Base-by-base conservation (phyloP, 345 rosid species). In the Sonneratia caseolaris region DNA sequence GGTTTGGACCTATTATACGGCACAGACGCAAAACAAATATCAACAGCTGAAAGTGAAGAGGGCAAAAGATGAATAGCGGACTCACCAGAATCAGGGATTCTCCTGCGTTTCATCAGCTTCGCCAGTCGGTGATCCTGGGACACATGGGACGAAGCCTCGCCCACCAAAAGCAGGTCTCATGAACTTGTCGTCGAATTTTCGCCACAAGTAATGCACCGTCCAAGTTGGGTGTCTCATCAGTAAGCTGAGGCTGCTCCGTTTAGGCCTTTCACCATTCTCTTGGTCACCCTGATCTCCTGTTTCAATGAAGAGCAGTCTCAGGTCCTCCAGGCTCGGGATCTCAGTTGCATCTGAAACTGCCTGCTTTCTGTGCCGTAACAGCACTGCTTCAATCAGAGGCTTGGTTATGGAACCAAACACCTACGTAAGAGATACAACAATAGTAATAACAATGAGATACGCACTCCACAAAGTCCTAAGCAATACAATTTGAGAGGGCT, bases 361-460 rank as follows among this genome's bases (percentile, higher is more conserved):
- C 27, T 73, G 76, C 68, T 81, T 87, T 66, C 76, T 64, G n/a
- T 84, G 68, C 62, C 80, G 61, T 61, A 81, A 71, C 16, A 84
- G 78, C 74, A 86, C 27, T 72, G 82, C 80, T 81, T 81, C 79
- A 0, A 84, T 84, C 62, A 88, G 81, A 27, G 85, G 85, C 73
- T 88, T 84, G 0, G 90, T 88, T 68, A 86, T 73, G 6, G 85
- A 83, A 47, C 90, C 89, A 36, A 80, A 84, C 3, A 86, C 83
- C 93, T 88, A 82, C 21, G 47, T 3, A 16, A 61, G 15, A 55
- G 18, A 38, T 0, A 16, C 13, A 38, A 5, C 27, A 70, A 4
- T 22, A 61, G 9, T 10, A n/a, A 32, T 27, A 27, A 27, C 32
- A 27, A 27, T 27, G 32, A 27, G 32, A 27, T 27, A 27, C 1